Base-by-base conservation (phyloP, 345 rosid genomes). In the Syzygium jambos region DNA sequence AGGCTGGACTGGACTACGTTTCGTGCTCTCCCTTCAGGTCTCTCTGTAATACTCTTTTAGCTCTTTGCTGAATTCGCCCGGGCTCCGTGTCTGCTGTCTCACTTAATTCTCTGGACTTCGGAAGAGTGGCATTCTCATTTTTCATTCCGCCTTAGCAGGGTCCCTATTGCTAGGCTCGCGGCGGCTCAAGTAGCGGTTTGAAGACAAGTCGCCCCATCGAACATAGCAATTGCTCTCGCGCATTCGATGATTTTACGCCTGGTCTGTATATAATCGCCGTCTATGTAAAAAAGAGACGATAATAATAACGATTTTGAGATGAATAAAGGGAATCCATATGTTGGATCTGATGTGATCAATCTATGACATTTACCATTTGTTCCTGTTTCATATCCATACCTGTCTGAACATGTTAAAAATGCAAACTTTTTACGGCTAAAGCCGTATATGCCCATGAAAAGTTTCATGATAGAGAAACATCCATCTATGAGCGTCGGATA, bases 11-110 rank as follows among this genome's bases (percentile, higher is more conserved):
- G 78, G 99, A 97, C 89, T 97, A 97, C 86, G 99, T 97, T 87
- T 97, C 99, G 43, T 97, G 99, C 89, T 97, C 99, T 87, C 98
- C 99, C 73, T 97, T 97, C 94, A 97, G 99, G 99, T 95, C 30
- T 56, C 61, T 87, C 12, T 27, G 7, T 43, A 43, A 23, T 43
- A 55, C 29, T 27, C 56, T 51, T 51, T 51, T 51, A 55, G 13
- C 7, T 11, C 34, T 10, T 84, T 63, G 29, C 63, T n/a, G 16
- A 16, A 51, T 43, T 14, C 15, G 16, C 61, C 51, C 34, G 80
- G 27, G 83, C 16, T 29, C 84, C 2, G 29, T 7, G 8, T 46
- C 52, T 0, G 52, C 52, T 80, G 11, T 46, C 30, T 43, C 30
- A 23, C 53, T 46, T 19, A 19, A 22, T 41, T 23, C 85, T 2